Evolutionary conservation across 2,329 filamentous ascomycete genomes (phyloP), one percentile per base, ranked within the genome.

Genomic region (Aspergillus jensenii): DNA sequence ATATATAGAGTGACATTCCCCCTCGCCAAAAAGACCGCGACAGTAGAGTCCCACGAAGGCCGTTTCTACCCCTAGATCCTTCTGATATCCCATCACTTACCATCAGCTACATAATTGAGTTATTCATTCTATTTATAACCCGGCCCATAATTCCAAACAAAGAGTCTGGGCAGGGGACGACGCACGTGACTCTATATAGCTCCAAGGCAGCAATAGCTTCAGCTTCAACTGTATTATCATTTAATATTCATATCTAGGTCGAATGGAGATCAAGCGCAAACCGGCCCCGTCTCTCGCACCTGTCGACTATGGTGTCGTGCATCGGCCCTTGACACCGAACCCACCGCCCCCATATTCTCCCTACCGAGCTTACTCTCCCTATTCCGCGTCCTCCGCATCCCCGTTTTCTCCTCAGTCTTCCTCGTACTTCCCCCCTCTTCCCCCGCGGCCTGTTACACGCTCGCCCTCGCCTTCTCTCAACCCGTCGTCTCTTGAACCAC

Each of bases 251-350:
- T 37, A 15, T 37, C 14, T 37, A 37, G 33, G 9, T n/a, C 5
- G 35, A 39, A 58, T 58, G 56, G 56, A 58, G 17, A 51, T 58
- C 40, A 54, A 45, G 37, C 56, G 56, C 27, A 58, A 58, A 21
- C 56, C 56, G 2, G 44, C 51, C n/a, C 51, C 56, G 6, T 11
- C 56, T 39, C 45, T 33, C 9, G 31, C 56, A 4, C n/a, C 46
- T 17, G 46, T 27, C 5, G 44, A 47, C n/a, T 47, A 54, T 41
- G 56, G 56, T 14, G 51, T 50, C 3, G 48, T 56, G 14, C 56
- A 51, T 25, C 51, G 56, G 35, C 51, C 56, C 6, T 25, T 55
- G 56, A 58, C 56, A 3, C 51, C 51, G 2, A 51, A 51, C 40
- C 51, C 37, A 1, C 45, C 23, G 15, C 55, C 55, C 8, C 55